Evolutionary conservation across 1,139 yeast species (phyloP).

Genomic region (Zygoascus hellenicus): DNA sequence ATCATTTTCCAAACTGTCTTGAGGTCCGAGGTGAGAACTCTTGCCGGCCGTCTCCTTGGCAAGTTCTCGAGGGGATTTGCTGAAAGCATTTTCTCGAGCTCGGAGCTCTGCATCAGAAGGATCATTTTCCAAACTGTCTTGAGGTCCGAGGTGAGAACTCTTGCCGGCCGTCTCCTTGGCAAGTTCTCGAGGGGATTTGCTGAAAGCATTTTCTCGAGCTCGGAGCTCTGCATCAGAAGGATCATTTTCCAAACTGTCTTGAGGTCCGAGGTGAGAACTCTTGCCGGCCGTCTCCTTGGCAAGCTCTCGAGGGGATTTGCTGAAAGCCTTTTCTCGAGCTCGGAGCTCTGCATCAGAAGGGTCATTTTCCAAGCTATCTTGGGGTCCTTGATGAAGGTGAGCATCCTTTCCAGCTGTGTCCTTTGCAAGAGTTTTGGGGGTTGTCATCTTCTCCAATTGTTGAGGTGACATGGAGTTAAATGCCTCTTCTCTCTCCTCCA

Average conservation of each 20-base stretch:
- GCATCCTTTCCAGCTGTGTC: background rate
- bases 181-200: background rate
- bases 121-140: conserved; percentile 6
- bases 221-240: conserved; percentile 6
- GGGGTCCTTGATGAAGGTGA: background rate
- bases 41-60: background rate
- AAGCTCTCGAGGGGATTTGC: background rate
- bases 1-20: conserved; percentile 5
- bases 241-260: conserved; percentile 6
- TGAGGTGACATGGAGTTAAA: background rate
- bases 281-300: background rate
- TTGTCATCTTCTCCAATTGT: background rate
- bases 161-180: no score
- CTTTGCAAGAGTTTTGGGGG: background rate
- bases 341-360: conserved; percentile 3
- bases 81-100: conserved; percentile 3
- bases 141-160: background rate
- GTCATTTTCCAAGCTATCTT: conserved; percentile 2
- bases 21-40: background rate
- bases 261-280: conserved; percentile 1
- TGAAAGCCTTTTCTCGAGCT: conserved; percentile 2
- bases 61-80: background rate
- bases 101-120: conserved; percentile 8
- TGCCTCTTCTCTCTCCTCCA: conserved; percentile 7
- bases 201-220: conserved; percentile 2